Percentiles rank a stretch among this genome's conserved stretches.
phyloP scores from a whole-genome alignment of 106 monocot species.

The Xerophyta viscosa region DNA sequence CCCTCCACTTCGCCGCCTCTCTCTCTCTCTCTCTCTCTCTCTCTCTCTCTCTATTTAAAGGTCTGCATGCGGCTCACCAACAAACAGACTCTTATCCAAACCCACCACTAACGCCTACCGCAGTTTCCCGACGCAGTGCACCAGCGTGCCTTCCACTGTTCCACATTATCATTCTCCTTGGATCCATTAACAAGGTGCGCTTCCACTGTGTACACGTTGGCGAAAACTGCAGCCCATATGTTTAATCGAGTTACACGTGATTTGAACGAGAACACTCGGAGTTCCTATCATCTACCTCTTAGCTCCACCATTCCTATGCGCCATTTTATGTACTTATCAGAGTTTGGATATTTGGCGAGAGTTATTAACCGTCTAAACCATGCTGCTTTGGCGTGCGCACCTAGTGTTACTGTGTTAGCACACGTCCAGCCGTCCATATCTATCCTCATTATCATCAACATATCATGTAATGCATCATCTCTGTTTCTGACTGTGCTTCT shows the following conservation, averaged over 20 bases:
- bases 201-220: neutral
- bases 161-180: neutral
- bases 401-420: no score
- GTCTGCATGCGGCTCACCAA: constrained; percentile 25
- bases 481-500: constrained; percentile 1
- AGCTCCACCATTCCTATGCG: no score
- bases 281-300: no score
- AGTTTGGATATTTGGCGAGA: constrained; percentile 1
- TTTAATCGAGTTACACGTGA: constrained; percentile 2
- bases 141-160: no score
- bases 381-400: constrained; percentile 1
- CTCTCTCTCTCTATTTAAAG: constrained; percentile 52
- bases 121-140: no score
- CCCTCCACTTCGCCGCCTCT: no score
- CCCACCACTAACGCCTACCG: neutral
- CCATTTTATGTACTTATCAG: no score
- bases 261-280: no score
- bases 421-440: neutral
- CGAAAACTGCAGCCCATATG: neutral
- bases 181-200: neutral
- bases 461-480: neutral
- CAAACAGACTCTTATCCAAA: neutral
- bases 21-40: no score
- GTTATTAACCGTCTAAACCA: neutral
- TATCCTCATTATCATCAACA: neutral